Evolutionary conservation across 2,329 filamentous ascomycete species (phyloP).

Genomic region (Myrmaecium sp.): DNA sequence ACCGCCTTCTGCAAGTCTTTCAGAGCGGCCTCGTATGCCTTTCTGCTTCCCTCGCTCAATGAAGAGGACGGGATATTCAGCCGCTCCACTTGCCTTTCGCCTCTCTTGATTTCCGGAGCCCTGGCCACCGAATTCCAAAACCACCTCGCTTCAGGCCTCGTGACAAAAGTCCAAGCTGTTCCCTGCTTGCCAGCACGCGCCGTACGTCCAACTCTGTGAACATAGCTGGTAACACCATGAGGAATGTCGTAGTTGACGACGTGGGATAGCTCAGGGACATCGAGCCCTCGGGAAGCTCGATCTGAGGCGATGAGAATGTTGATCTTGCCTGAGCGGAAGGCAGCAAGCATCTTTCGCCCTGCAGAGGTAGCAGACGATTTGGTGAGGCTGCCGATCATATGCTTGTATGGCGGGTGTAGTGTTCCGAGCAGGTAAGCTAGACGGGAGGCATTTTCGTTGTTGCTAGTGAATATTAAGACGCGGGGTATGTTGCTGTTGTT

Average conservation of each 20-base stretch:
- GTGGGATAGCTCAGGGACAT: slow-evolving; percentile 61
- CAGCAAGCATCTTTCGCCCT: slow-evolving; percentile 48
- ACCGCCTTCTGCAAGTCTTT: slow-evolving; percentile 47
- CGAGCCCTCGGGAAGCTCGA: slow-evolving; percentile 80
- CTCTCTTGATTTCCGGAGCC: slow-evolving; percentile 32
- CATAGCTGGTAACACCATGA: slow-evolving; percentile 61
- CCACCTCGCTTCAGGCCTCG: slow-evolving; percentile 71
- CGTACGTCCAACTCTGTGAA: slow-evolving; percentile 83
- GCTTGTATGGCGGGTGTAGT: slow-evolving; percentile 41
- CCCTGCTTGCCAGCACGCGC: slow-evolving; percentile 64
- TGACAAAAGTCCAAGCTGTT: slow-evolving; percentile 72
- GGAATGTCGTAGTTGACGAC: slow-evolving; percentile 93
- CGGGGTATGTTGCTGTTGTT: slow-evolving; percentile 6
- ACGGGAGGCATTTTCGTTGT: slow-evolving; percentile 74
- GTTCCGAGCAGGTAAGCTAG: slow-evolving; percentile 63
- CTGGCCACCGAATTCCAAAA: slow-evolving; percentile 73
- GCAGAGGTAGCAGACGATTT: slow-evolving; percentile 60
- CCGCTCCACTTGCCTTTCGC: slow-evolving; percentile 26
- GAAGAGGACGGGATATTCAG: slow-evolving; percentile 23
- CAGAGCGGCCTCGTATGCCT: slow-evolving; percentile 36
- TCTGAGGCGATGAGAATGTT: slow-evolving; percentile 79
- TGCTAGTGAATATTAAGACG: slow-evolving; percentile 76
- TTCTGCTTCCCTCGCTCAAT: slow-evolving; percentile 24
- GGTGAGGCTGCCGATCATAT: slow-evolving; percentile 51
- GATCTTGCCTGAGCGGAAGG: slow-evolving; percentile 45